Percentiles rank a stretch among this genome's conserved stretches.
These are phyloP conservation scores for Rozella allomycis DNA, from an alignment of 371 early-diverging fungal genomes.

Conservation along the genomic window DNA sequence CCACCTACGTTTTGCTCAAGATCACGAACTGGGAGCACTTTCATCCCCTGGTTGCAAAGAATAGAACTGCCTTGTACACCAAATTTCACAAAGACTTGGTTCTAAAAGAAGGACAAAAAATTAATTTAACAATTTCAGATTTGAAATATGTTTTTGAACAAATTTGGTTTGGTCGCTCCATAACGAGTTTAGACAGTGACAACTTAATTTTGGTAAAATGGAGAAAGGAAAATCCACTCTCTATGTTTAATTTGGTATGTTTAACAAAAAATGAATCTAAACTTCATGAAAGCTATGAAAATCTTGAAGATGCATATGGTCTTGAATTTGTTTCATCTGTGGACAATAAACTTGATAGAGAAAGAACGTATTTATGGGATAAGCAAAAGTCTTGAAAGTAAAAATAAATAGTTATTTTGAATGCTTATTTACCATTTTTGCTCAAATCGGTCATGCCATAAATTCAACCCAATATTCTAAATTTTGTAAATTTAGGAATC, in stretches of 20 bases:
- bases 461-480: no score
- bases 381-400: no score
- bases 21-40: slow-evolving; percentile 51
- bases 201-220: slow-evolving; percentile 52
- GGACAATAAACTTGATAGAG: no score
- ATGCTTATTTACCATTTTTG: no score
- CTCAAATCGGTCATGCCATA: no score
- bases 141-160: slow-evolving; percentile 67
- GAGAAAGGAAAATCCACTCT: slow-evolving; percentile 38
- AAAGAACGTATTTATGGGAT: no score
- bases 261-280: slow-evolving; percentile 53
- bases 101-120: slow-evolving; percentile 30
- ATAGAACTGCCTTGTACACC: slow-evolving; percentile 43
- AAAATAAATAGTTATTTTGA: no score
- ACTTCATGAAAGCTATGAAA: no score
- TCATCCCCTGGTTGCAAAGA: slow-evolving; percentile 58
- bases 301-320: no score
- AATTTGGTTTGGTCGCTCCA: slow-evolving; percentile 60
- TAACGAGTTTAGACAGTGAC: slow-evolving; percentile 46
- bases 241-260: slow-evolving; percentile 51
- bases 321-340: no score
- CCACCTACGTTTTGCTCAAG: slow-evolving; percentile 45
- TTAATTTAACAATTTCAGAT: slow-evolving; percentile 40
- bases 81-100: slow-evolving; percentile 48
- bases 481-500: no score